Base-by-base conservation (phyloP, 2,329 filamentous ascomycete genomes). In the Samsoniella hepiali region DNA sequence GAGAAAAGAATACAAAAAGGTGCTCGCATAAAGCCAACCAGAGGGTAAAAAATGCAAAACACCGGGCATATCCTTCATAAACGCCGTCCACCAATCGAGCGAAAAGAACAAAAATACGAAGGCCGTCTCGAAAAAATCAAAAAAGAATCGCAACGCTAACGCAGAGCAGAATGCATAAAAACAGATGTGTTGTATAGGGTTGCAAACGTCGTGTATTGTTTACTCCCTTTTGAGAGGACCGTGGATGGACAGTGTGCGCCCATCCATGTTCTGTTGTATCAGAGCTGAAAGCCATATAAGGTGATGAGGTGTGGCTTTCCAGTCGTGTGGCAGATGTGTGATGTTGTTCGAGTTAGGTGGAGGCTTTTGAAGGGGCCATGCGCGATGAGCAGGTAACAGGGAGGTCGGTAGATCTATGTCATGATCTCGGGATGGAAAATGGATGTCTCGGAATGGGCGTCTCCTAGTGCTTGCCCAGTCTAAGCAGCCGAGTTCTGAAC, bases 401-500 rank as follows among this genome's bases (percentile, higher is more conserved):
- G 13, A n/a, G 11, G 8, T 32, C 5, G 15, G 11, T 34, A 32
- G 36, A 27, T 38, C 27, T 44, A 17, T 42, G 60, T n/a, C 36
- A 62, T 29, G 8, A 34, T 55, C 13, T 27, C 38, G 49, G 47
- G 13, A 55, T 55, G 32, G 31, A 29, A 17, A 53, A n/a, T 27
- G 40, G 50, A 31, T 47, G 40, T 45, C 59, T 62, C 40, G 60
- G 32, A 22, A 47, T 34, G 58, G 56, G 63, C 44, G 49, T 17
- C 42, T 62, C 65, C 74, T 77, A 78, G 67, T 75, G 75, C 68
- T 74, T 72, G 58, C 76, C 76, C 63, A 78, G 68, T 72, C 77
- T 78, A 64, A 79, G 71, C 63, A 79, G 69, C 62, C 76, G 73
- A n/a, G 86, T 88, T 65, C 85, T 78, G 32, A 89, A 72, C 86